Evolutionary conservation across 2,329 filamentous ascomycete species (phyloP).

Genomic region (Lasiodiplodia gonubiensis): DNA sequence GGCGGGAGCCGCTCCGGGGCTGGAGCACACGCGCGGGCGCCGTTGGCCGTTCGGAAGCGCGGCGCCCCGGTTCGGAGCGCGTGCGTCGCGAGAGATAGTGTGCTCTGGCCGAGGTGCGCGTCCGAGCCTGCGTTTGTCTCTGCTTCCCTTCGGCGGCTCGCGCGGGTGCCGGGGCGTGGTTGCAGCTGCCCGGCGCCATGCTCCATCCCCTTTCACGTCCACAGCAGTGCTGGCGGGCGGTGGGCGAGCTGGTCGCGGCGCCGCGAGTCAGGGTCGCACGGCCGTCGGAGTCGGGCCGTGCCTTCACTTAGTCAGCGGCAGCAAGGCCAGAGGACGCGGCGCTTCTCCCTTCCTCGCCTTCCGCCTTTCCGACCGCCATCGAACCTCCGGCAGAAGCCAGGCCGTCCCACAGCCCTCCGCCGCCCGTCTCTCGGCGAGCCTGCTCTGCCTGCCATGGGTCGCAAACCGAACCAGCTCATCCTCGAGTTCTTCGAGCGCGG

Average conservation of each 20-base stretch:
- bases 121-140: background rate
- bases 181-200: background rate
- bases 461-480: slow-evolving; percentile 83
- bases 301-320: background rate
- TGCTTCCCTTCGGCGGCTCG: background rate
- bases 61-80: background rate
- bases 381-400: background rate
- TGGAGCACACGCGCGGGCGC: background rate
- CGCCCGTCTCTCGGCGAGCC: background rate
- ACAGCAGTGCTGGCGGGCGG: background rate
- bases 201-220: background rate
- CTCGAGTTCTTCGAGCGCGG: slow-evolving; percentile 88
- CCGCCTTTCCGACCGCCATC: slow-evolving; percentile 8
- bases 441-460: slow-evolving; percentile 65
- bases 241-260: background rate
- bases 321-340: background rate
- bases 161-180: background rate
- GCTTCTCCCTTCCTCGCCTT: background rate
- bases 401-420: background rate
- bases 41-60: background rate
- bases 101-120: background rate
- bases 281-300: background rate
- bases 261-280: slow-evolving; percentile 8
- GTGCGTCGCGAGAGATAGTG: background rate
- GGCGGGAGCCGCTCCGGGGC: background rate